These are phyloP conservation scores for Dittrichia graveolens DNA, from an alignment of 129 eudicot species.

Conservation along the genomic window DNA sequence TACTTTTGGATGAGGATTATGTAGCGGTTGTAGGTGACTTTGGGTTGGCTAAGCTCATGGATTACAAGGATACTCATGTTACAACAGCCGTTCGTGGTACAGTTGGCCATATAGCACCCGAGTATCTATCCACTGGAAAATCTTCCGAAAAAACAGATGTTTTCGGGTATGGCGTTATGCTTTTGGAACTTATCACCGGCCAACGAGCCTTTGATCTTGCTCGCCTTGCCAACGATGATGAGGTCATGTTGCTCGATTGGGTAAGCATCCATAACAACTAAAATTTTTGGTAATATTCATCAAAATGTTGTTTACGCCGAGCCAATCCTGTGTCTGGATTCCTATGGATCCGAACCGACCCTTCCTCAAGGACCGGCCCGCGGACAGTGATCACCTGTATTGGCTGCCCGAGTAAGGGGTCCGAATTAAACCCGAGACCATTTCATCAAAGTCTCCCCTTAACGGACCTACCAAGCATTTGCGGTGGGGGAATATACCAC, in stretches of 20 bases:
- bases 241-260: slow-evolving; percentile 75
- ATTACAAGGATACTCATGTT: slow-evolving; percentile 78
- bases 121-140: slow-evolving; percentile 79
- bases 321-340: no score
- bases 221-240: slow-evolving; percentile 65
- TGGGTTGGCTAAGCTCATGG: slow-evolving; percentile 82
- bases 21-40: slow-evolving; percentile 79
- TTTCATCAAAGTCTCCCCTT: no score
- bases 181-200: slow-evolving; percentile 79
- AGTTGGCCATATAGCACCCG: slow-evolving; percentile 80
- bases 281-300: no score
- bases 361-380: no score
- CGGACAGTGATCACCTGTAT: no score
- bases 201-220: slow-evolving; percentile 80
- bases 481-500: no score
- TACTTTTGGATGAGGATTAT: slow-evolving; percentile 75
- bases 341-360: no score
- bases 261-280: slow-evolving; percentile 40
- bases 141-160: slow-evolving; percentile 76
- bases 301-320: no score
- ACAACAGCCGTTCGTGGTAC: slow-evolving; percentile 87
- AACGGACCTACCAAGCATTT: no score
- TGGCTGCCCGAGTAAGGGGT: no score
- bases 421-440: no score
- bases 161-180: slow-evolving; percentile 89